Conservation (phyloP, 2,329 filamentous ascomycete species). For the Trichophyton mentagrophytes region DNA sequence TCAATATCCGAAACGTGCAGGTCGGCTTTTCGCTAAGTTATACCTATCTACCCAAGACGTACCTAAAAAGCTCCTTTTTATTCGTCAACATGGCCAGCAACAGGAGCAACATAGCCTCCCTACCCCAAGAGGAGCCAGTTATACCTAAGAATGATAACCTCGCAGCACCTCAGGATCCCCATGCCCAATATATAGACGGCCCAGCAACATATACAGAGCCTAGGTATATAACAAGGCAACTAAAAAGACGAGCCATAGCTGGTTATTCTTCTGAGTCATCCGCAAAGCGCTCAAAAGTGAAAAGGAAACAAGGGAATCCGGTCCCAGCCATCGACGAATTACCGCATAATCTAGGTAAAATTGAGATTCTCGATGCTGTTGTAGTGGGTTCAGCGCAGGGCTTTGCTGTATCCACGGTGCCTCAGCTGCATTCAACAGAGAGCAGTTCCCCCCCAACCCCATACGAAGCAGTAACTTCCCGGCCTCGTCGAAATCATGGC, state of each 20-base stretch:
- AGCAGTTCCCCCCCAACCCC: conserved; percentile 1
- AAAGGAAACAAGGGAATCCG: background rate
- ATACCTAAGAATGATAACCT: background rate
- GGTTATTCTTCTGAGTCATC: background rate
- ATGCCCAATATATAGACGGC: background rate
- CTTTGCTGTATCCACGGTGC: background rate
- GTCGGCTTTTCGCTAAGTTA: background rate
- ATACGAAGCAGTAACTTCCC: background rate
- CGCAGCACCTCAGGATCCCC: background rate
- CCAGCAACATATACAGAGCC: background rate
- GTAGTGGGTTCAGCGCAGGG: background rate
- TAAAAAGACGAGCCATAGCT: background rate
- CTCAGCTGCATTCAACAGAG: background rate
- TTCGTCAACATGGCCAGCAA: background rate
- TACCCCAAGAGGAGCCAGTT: background rate
- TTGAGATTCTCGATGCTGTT: background rate
- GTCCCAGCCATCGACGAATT: conserved; percentile 12
- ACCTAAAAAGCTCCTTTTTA: background rate
- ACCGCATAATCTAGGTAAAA: conserved; percentile 18
- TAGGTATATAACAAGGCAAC: background rate
- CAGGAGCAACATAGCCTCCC: background rate
- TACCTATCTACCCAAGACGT: background rate
- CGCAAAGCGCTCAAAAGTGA: background rate
- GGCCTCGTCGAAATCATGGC: background rate
- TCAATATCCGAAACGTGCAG: background rate